phyloP scores from a whole-genome alignment of 257 asterid genomes.

The Pogostemon cablin region DNA sequence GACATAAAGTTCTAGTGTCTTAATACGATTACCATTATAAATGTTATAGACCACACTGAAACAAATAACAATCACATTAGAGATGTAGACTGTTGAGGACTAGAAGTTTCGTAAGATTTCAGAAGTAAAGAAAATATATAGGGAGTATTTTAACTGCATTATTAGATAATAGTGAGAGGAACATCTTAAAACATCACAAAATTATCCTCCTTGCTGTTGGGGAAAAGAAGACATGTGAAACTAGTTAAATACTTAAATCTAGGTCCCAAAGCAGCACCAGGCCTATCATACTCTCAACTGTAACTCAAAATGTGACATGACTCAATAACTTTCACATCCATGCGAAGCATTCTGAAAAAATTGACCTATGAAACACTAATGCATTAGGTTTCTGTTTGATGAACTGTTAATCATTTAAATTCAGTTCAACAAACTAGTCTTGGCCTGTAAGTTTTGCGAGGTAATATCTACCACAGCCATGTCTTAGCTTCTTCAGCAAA shows the following conservation, averaged over 20 bases:
- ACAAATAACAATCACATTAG: constrained; percentile 20
- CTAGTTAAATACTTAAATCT: constrained; percentile 12
- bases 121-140: background rate
- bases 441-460: background rate
- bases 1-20: constrained; percentile 6
- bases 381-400: background rate
- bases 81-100: constrained; percentile 8
- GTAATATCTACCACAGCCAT: constrained; percentile 5
- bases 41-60: constrained; percentile 1
- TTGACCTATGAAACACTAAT: background rate
- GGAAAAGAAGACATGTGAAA: background rate
- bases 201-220: constrained; percentile 5
- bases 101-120: constrained; percentile 19
- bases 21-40: constrained; percentile 10
- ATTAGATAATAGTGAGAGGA: background rate
- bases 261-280: constrained; percentile 8
- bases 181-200: background rate
- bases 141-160: constrained; percentile 10
- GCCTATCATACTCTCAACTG: constrained; percentile 12
- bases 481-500: constrained; percentile 20
- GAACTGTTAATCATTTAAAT: constrained; percentile 12
- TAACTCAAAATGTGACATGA: constrained; percentile 21
- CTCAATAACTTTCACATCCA: background rate
- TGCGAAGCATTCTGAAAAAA: background rate
- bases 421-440: background rate